phyloP scores from a whole-genome alignment of 768 basidiomycete genomes.

The Cyclocybe aegerita region DNA sequence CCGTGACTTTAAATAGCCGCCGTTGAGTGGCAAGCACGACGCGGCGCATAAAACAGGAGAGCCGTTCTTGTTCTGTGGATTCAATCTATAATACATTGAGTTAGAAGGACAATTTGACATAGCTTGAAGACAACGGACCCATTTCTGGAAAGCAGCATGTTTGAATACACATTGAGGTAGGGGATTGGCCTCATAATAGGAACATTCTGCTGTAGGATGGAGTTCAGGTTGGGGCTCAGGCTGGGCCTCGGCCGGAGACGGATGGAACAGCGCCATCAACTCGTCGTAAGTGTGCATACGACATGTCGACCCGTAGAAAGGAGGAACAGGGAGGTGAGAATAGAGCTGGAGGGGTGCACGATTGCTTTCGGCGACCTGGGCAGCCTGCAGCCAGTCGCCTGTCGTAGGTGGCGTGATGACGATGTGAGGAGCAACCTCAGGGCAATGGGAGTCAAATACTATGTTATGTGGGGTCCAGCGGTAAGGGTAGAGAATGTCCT shows the following conservation, averaged over 20 bases:
- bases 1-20: slow-evolving; percentile 36
- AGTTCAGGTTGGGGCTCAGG: neutral
- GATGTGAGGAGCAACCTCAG: slow-evolving; percentile 46
- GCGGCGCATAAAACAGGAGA: slow-evolving; percentile 3
- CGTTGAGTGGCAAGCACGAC: slow-evolving; percentile 28
- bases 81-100: slow-evolving; percentile 10
- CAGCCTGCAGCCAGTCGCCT: slow-evolving; percentile 31
- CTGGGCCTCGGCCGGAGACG: neutral
- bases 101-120: neutral
- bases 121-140: slow-evolving; percentile 1
- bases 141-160: neutral
- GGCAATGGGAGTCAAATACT: slow-evolving; percentile 42
- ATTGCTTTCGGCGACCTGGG: slow-evolving; percentile 33
- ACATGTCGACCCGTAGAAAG: slow-evolving; percentile 18
- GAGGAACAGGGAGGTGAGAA: slow-evolving; percentile 34
- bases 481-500: slow-evolving; percentile 28
- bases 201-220: too few relatives aligned
- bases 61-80: slow-evolving; percentile 23
- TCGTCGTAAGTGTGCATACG: slow-evolving; percentile 19
- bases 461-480: slow-evolving; percentile 31
- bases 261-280: slow-evolving; percentile 6
- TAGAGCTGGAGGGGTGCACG: slow-evolving; percentile 34
- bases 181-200: neutral
- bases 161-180: neutral
- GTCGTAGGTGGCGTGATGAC: slow-evolving; percentile 42